These are phyloP conservation scores for Setaria italica DNA, from an alignment of 202 grass and related monocot genomes.

Conservation along the genomic window DNA sequence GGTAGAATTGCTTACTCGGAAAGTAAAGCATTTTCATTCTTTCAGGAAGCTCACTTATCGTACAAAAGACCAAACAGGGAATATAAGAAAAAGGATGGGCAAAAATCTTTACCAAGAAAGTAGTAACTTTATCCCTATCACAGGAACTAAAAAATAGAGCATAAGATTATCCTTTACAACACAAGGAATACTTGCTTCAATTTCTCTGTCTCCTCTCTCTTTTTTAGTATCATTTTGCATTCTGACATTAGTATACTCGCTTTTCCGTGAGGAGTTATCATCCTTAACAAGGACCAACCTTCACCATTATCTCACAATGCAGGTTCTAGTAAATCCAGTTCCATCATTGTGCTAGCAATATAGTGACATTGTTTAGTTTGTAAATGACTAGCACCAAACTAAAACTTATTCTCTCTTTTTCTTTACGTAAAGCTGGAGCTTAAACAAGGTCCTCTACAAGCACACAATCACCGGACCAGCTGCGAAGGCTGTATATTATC, in stretches of 20 bases:
- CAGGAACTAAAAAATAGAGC: neutral
- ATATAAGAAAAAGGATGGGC: constrained; percentile 3
- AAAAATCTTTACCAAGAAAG: constrained; percentile 35
- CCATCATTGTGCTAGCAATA: constrained; percentile 10
- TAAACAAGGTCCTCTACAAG: constrained; percentile 44
- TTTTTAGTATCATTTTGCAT: constrained; percentile 15
- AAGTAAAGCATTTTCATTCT: constrained; percentile 41
- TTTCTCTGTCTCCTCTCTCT: neutral
- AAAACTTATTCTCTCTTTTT: constrained; percentile 40
- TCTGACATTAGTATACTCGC: constrained; percentile 3
- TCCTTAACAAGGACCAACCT: constrained; percentile 5
- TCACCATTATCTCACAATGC: constrained; percentile 13
- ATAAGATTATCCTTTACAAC: neutral
- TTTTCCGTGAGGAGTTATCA: neutral
- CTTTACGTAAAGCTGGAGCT: constrained; percentile 53
- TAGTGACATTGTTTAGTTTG: constrained; percentile 26
- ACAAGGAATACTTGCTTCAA: neutral
- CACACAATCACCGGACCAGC: constrained; percentile 47
- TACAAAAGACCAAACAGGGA: constrained; percentile 28
- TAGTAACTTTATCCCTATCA: constrained; percentile 34
- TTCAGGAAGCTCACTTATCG: constrained; percentile 25
- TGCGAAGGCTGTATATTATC: constrained; percentile 36
- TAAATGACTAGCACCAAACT: constrained; percentile 47
- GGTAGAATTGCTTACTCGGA: constrained; percentile 34
- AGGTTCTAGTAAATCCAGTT: constrained; percentile 25